These are phyloP conservation scores for Aureobasidium uvarum DNA, from an alignment of 2,329 filamentous ascomycete genomes.

Conservation along the genomic window DNA sequence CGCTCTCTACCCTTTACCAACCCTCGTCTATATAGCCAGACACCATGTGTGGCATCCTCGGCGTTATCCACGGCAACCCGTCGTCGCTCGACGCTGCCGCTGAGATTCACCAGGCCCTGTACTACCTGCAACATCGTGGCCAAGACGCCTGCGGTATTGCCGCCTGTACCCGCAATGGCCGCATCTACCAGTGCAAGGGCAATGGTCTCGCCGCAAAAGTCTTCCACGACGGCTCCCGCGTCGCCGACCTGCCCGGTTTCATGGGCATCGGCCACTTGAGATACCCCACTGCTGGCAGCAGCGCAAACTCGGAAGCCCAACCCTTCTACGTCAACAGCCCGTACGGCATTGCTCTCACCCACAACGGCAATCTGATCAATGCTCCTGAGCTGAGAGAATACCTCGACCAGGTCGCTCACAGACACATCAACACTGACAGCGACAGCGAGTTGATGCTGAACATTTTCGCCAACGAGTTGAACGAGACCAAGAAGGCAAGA, in stretches of 20 bases:
- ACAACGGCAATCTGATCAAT: conserved; percentile 90
- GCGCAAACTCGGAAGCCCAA: conserved; percentile 80
- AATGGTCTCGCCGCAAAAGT: conserved; percentile 84
- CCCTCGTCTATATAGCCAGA: conserved; percentile 18
- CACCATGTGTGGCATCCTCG: conserved; percentile 54
- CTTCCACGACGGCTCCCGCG: conserved; percentile 73
- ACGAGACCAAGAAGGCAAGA: conserved; percentile 76
- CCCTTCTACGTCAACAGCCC: conserved; percentile 89
- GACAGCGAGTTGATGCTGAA: conserved; percentile 88
- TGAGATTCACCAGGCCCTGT: conserved; percentile 42
- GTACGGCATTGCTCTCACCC: conserved; percentile 75
- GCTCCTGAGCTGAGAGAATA: conserved; percentile 66
- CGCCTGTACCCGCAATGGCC: conserved; percentile 68
- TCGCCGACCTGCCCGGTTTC: conserved; percentile 73
- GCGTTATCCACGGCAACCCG: conserved; percentile 48
- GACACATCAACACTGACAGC: conserved; percentile 87
- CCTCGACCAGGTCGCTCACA: conserved; percentile 73
- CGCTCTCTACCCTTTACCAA: not conserved
- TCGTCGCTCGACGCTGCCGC: conserved; percentile 38
- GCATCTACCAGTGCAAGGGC: conserved; percentile 86
- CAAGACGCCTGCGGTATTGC: conserved; percentile 89
- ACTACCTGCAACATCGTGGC: conserved; percentile 59
- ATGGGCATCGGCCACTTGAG: conserved; percentile 85
- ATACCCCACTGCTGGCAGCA: conserved; percentile 86
- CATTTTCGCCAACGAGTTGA: conserved; percentile 78